Evolutionary conservation across 2,329 filamentous ascomycete species (phyloP).

Genomic region (Pseudocercospora macadamiae): DNA sequence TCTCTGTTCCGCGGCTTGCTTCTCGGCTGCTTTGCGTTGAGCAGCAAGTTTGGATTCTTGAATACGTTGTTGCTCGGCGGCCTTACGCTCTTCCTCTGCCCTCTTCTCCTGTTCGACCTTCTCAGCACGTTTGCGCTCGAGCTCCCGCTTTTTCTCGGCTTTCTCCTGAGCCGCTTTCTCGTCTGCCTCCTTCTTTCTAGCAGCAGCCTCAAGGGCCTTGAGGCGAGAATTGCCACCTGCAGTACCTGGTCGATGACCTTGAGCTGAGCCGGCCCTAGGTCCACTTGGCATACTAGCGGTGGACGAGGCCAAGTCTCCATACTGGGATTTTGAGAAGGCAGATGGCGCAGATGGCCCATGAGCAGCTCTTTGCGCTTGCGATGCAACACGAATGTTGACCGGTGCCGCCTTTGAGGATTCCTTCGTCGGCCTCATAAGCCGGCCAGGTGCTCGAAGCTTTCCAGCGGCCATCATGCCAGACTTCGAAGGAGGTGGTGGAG

Average conservation of each 20-base stretch:
- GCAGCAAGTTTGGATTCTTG: slow-evolving; percentile 43
- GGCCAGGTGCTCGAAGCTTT: slow-evolving; percentile 40
- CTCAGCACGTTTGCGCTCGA: slow-evolving; percentile 74
- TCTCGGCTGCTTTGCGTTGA: slow-evolving; percentile 45
- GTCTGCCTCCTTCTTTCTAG: slow-evolving; percentile 82
- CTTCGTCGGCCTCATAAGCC: slow-evolving; percentile 45
- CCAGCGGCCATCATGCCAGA: slow-evolving; percentile 44
- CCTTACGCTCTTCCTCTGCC: slow-evolving; percentile 42
- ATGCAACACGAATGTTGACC: slow-evolving; percentile 70
- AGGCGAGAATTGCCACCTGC: slow-evolving; percentile 51
- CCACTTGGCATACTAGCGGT: slow-evolving; percentile 61
- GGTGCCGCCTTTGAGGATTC: slow-evolving; percentile 68
- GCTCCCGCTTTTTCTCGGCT: slow-evolving; percentile 77
- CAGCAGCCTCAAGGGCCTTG: slow-evolving; percentile 69
- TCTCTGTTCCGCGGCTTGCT: slow-evolving; percentile 50
- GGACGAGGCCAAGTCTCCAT: slow-evolving; percentile 26
- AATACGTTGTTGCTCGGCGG: slow-evolving; percentile 42
- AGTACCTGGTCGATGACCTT: slow-evolving; percentile 44
- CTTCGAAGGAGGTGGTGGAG: slow-evolving; percentile 64
- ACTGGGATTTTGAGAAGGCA: slow-evolving; percentile 31
- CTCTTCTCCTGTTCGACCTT: slow-evolving; percentile 64
- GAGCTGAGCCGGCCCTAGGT: slow-evolving; percentile 67
- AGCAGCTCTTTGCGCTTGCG: slow-evolving; percentile 44
- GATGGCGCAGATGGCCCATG: slow-evolving; percentile 22
- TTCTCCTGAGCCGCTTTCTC: slow-evolving; percentile 78